Conservation (phyloP, 78 protist species). For the Dictyostelium firmibasis region DNA sequence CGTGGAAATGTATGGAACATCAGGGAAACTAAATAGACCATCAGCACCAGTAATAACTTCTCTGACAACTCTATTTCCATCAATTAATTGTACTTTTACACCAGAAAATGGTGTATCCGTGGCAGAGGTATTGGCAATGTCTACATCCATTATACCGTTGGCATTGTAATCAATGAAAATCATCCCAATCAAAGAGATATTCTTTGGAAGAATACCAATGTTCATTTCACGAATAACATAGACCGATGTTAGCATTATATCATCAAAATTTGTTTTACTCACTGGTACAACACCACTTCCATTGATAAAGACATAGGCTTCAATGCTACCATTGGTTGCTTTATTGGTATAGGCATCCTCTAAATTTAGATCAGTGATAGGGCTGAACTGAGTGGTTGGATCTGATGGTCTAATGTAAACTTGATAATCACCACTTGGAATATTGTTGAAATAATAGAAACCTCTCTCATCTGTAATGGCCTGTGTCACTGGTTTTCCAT, state of each 20-base stretch:
- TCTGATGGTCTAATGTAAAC: neutral
- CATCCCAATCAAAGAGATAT: neutral
- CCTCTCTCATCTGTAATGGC: neutral
- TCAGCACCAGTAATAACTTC: neutral
- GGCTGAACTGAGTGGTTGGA: neutral
- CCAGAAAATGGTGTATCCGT: neutral
- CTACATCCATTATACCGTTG: constrained; percentile 15
- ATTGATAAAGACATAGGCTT: neutral
- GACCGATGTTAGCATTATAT: neutral
- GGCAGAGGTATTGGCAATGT: neutral
- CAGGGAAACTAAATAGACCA: neutral
- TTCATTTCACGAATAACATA: constrained; percentile 21
- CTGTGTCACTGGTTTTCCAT: neutral
- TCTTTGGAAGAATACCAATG: constrained; percentile 1
- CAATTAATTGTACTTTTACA: neutral
- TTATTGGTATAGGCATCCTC: neutral
- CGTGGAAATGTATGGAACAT: neutral
- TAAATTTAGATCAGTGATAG: neutral
- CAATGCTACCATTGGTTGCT: neutral
- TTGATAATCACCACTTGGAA: neutral
- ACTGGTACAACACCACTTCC: neutral
- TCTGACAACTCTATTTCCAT: neutral
- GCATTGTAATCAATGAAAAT: constrained; percentile 34
- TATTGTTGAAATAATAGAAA: constrained; percentile 10
- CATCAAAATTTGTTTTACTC: neutral